A percentile compares a stretch with the other conserved stretches of the same genome.
Evolutionary conservation across 441 rosid genomes (phyloP).

Genomic region (Corymbia citriodora): DNA sequence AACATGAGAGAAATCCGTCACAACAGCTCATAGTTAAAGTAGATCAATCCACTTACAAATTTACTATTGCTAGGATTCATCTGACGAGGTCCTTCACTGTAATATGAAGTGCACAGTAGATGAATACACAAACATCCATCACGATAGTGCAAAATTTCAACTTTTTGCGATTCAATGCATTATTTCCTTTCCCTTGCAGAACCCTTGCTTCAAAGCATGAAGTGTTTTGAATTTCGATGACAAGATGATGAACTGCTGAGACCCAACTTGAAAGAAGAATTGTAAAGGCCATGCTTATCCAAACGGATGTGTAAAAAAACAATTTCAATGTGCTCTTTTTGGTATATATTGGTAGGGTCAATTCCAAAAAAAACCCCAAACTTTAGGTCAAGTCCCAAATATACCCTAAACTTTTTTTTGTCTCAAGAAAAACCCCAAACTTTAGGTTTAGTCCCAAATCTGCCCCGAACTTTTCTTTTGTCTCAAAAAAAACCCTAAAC

Average conservation of each 20-base stretch:
- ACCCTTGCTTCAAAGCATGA: background rate
- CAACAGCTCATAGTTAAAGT: background rate
- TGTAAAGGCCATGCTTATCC: background rate
- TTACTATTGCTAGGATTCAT: background rate
- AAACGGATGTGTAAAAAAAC: background rate
- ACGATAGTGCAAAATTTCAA: background rate
- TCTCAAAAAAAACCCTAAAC: too few species aligned
- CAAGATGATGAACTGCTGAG: background rate
- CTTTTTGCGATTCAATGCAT: background rate
- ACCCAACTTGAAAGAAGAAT: background rate
- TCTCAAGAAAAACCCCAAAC: too few species aligned
- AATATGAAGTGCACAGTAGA: background rate
- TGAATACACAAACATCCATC: background rate
- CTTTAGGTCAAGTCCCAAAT: too few species aligned
- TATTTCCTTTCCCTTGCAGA: background rate
- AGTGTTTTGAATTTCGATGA: background rate
- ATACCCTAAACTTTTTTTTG: too few species aligned
- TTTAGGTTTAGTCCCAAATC: too few species aligned
- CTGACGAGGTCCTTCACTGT: background rate
- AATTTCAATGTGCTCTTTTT: background rate
- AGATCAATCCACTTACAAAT: background rate
- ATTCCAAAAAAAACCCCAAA: too few species aligned
- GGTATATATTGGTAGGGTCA: background rate
- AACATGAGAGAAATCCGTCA: background rate
- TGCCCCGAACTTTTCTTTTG: too few species aligned